Conservation (phyloP, 2,329 filamentous ascomycete genomes). For the Torrubiella hemipterigena region DNA sequence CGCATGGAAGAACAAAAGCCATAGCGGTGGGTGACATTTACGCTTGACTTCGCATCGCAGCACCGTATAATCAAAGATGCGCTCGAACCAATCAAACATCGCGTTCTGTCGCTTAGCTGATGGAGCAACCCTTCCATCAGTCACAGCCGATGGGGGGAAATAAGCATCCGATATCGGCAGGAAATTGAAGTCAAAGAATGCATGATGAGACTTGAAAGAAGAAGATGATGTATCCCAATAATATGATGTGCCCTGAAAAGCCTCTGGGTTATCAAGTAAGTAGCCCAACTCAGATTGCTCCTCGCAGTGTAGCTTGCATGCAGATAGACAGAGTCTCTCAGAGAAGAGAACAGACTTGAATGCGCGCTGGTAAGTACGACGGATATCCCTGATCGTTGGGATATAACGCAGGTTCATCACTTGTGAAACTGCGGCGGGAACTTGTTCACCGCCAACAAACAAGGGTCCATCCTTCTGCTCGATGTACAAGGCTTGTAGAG, state of each 20-base stretch:
- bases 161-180: slow-evolving; percentile 3
- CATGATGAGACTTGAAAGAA: slow-evolving; percentile 2
- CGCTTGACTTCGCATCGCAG: slow-evolving; percentile 1
- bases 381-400: slow-evolving; percentile 3
- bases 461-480: slow-evolving; percentile 3
- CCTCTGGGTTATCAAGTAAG: slow-evolving; percentile 1
- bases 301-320: slow-evolving; percentile 1
- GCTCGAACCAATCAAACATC: slow-evolving; percentile 5
- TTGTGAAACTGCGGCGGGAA: too few relatives aligned
- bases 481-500: slow-evolving; percentile 1
- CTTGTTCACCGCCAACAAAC: too few relatives aligned
- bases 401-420: slow-evolving; percentile 3
- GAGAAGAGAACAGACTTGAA: slow-evolving; percentile 4
- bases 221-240: slow-evolving; percentile 1
- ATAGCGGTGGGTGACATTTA: slow-evolving; percentile 1
- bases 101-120: slow-evolving; percentile 1
- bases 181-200: slow-evolving; percentile 3
- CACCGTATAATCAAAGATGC: slow-evolving; percentile 2
- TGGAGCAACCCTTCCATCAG: slow-evolving; percentile 1
- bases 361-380: slow-evolving; percentile 3
- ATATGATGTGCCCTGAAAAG: slow-evolving; percentile 2
- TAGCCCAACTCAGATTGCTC: slow-evolving; percentile 3
- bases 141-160: background rate
- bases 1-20: slow-evolving; percentile 2
- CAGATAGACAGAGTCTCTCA: slow-evolving; percentile 2